These are phyloP conservation scores for Tetradesmus obliquus DNA, from an alignment of 139 green algal species.

Conservation along the genomic window DNA sequence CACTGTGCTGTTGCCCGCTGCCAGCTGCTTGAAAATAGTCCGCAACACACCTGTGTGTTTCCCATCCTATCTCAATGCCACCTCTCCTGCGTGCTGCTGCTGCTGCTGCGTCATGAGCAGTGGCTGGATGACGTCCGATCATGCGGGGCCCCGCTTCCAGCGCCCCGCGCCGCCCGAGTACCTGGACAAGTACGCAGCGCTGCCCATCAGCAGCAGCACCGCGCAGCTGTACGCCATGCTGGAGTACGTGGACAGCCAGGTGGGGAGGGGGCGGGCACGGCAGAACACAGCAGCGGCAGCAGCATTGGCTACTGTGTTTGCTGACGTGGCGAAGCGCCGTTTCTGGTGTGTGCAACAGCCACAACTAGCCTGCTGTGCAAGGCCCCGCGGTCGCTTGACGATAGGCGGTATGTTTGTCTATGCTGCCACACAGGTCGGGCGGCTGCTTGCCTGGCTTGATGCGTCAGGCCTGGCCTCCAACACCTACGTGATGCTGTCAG, in stretches of 20 bases:
- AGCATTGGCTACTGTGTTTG: no score
- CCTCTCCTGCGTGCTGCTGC: background rate
- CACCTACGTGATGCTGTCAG: slow-evolving; percentile 52
- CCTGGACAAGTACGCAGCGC: background rate
- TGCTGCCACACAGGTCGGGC: slow-evolving; percentile 25
- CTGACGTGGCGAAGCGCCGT: no score
- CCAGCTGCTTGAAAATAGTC: background rate
- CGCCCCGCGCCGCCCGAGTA: slow-evolving; percentile 31
- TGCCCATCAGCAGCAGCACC: slow-evolving; percentile 6
- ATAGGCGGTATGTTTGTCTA: background rate
- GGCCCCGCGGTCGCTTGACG: no score
- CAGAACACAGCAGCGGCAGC: no score
- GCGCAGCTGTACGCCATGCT: slow-evolving; percentile 38
- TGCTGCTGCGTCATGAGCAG: background rate
- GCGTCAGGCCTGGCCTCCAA: slow-evolving; percentile 33
- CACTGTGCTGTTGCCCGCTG: background rate
- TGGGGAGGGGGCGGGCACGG: background rate
- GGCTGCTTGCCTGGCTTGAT: slow-evolving; percentile 34
- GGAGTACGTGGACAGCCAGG: slow-evolving; percentile 19
- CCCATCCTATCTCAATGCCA: background rate
- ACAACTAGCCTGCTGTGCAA: no score
- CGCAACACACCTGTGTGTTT: background rate
- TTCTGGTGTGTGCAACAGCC: no score
- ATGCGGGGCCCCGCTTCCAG: background rate
- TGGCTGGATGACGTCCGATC: background rate